Evolutionary conservation across 176 grass and related monocot species (phyloP).

Genomic region (Eleusine indica): DNA sequence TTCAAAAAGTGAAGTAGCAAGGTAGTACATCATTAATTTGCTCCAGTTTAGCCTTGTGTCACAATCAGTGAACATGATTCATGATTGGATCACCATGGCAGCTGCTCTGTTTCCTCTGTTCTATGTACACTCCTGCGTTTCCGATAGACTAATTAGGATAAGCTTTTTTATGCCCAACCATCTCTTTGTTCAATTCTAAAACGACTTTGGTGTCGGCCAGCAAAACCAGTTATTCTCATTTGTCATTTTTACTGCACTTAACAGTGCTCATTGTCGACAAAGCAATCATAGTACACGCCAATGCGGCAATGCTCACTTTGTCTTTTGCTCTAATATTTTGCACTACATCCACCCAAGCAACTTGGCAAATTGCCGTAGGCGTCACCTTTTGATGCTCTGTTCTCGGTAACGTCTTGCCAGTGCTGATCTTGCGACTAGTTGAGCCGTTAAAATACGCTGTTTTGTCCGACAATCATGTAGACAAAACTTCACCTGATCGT

Average conservation of each 20-base stretch:
- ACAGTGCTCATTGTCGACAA: background rate
- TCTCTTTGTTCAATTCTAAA: background rate
- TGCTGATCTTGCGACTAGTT: background rate
- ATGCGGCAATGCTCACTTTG: background rate
- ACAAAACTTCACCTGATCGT: background rate
- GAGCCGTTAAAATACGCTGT: background rate
- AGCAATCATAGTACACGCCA: background rate
- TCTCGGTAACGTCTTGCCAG: background rate
- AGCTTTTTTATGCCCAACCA: background rate
- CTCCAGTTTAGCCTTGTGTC: background rate
- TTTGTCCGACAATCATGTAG: background rate
- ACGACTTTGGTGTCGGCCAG: background rate
- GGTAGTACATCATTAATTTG: background rate
- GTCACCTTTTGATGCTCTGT: background rate
- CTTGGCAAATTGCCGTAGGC: background rate
- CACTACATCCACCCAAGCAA: background rate
- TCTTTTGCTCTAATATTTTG: background rate
- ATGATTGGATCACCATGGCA: background rate
- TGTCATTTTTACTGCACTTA: background rate
- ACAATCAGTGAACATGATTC: background rate
- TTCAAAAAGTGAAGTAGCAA: background rate
- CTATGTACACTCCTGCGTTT: background rate
- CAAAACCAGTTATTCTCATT: too few species aligned
- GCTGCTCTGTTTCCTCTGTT: background rate
- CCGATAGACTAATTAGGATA: background rate